A percentile compares a stretch with the other conserved stretches of the same genome.
These are phyloP conservation scores for Daldinia sp. DNA, from an alignment of 2,329 filamentous ascomycete genomes.

Conservation along the genomic window DNA sequence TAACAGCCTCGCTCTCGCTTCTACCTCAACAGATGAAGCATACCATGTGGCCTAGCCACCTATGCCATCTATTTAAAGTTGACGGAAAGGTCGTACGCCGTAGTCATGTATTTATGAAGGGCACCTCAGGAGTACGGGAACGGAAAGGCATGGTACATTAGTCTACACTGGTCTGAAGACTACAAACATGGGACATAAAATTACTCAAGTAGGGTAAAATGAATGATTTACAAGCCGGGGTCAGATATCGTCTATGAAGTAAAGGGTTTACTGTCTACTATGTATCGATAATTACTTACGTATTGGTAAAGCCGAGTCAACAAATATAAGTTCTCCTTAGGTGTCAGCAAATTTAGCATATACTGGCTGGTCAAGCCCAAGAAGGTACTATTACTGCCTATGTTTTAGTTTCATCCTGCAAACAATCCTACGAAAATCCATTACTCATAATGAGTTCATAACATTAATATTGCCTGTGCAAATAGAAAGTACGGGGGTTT, in stretches of 20 bases:
- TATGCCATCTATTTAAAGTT: background rate
- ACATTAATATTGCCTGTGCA: constrained; percentile 25
- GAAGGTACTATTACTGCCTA: constrained; percentile 14
- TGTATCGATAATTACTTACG: background rate
- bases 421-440: constrained; percentile 13
- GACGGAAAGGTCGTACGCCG: background rate
- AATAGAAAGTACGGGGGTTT: constrained; percentile 60
- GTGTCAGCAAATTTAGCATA: background rate
- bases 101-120: background rate
- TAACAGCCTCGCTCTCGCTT: constrained; percentile 23
- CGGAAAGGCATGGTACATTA: background rate
- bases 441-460: constrained; percentile 23
- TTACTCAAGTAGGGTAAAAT: background rate
- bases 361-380: constrained; percentile 5
- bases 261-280: background rate
- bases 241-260: background rate
- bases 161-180: background rate
- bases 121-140: constrained; percentile 1
- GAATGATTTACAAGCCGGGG: constrained; percentile 20
- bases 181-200: background rate
- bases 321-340: background rate
- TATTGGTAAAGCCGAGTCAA: background rate
- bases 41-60: constrained; percentile 18
- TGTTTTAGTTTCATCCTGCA: constrained; percentile 15
- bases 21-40: constrained; percentile 16